A percentile compares a stretch with the other conserved stretches of the same genome.
phyloP scores from a whole-genome alignment of 306 rosid species.

The Prosopis cineraria region DNA sequence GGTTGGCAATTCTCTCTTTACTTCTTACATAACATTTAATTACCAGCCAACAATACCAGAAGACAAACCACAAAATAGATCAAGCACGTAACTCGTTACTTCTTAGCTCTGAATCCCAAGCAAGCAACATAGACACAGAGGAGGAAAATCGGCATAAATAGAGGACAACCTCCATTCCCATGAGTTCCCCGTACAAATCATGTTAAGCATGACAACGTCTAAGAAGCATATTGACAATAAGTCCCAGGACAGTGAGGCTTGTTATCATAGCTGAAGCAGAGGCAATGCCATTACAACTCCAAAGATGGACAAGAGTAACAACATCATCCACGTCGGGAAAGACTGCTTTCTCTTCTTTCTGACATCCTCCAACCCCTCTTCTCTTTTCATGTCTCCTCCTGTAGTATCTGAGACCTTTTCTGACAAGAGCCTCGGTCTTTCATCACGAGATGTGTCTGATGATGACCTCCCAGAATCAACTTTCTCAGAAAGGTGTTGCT shows the following conservation, averaged over 20 bases:
- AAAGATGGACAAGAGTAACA: constrained; percentile 80
- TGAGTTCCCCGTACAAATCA: constrained; percentile 56
- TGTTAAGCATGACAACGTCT: constrained; percentile 51
- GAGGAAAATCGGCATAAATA: constrained; percentile 43
- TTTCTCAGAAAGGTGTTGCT: constrained; percentile 52
- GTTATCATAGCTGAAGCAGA: constrained; percentile 76
- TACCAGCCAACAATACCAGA: constrained; percentile 16
- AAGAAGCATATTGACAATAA: constrained; percentile 39
- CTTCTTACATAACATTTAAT: background rate
- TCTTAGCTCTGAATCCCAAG: constrained; percentile 42
- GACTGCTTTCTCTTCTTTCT: constrained; percentile 56
- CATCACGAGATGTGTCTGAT: constrained; percentile 37
- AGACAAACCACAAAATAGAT: constrained; percentile 37
- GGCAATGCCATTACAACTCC: constrained; percentile 97
- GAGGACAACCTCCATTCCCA: constrained; percentile 47
- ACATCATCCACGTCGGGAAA: constrained; percentile 93
- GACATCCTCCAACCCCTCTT: constrained; percentile 46
- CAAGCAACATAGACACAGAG: constrained; percentile 50
- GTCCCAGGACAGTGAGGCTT: constrained; percentile 34
- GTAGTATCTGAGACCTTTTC: constrained; percentile 46
- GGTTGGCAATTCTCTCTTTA: background rate
- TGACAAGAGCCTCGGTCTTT: constrained; percentile 47
- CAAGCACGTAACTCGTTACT: constrained; percentile 33
- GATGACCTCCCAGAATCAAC: constrained; percentile 51
- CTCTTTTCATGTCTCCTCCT: constrained; percentile 50